phyloP scores from a whole-genome alignment of 345 rosid genomes.

The Cardamine resedifolia region DNA sequence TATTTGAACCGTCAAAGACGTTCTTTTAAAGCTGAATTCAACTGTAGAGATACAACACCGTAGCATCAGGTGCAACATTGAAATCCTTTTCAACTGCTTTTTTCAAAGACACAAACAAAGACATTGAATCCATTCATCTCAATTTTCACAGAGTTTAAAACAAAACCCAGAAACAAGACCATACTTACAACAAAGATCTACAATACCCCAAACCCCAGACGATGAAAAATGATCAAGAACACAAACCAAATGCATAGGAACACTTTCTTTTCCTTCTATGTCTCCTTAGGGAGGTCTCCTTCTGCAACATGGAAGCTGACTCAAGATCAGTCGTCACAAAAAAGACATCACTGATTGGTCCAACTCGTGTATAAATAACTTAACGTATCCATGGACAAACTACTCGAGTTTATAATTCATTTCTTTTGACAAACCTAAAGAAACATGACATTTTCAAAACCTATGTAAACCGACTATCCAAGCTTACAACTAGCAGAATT shows the following conservation, averaged over 20 bases:
- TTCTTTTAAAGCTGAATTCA: neutral
- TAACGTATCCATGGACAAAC: conserved; percentile 5
- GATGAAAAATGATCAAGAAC: neutral
- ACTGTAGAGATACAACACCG: neutral
- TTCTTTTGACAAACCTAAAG: neutral
- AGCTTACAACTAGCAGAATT: neutral
- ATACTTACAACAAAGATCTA: conserved; percentile 34
- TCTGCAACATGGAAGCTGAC: conserved; percentile 21
- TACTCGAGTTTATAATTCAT: neutral
- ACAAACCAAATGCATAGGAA: conserved; percentile 19
- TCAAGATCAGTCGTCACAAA: conserved; percentile 20
- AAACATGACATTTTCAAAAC: neutral
- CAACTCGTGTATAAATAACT: neutral
- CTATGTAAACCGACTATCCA: neutral
- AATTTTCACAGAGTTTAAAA: conserved; percentile 12
- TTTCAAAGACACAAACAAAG: conserved; percentile 27
- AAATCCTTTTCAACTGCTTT: conserved; percentile 16
- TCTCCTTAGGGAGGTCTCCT: conserved; percentile 25
- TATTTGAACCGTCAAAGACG: conserved; percentile 21
- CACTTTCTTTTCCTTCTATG: conserved; percentile 9
- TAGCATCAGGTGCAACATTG: neutral
- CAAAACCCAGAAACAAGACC: conserved; percentile 23
- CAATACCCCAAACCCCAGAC: conserved; percentile 11
- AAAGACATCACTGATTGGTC: neutral
- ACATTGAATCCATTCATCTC: conserved; percentile 30